phyloP scores from a whole-genome alignment of 768 basidiomycete species.

The Tylopilus plumbeoviolaceoides region DNA sequence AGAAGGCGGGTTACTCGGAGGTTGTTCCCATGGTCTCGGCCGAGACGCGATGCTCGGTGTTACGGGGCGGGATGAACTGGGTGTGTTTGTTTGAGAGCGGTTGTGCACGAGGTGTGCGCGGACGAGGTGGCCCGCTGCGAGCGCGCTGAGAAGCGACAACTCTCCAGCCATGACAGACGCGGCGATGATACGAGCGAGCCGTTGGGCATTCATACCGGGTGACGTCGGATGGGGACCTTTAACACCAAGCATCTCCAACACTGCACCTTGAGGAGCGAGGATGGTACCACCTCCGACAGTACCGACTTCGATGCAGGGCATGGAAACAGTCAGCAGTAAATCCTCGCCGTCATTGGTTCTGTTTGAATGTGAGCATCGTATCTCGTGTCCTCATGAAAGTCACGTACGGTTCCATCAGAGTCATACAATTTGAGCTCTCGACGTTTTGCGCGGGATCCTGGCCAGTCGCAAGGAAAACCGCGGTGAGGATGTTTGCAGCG shows the following conservation, averaged over 20 bases:
- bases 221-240: slow-evolving; percentile 82
- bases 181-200: slow-evolving; percentile 84
- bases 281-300: slow-evolving; percentile 97
- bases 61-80: slow-evolving; percentile 55
- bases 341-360: slow-evolving; percentile 89
- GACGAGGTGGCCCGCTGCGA: slow-evolving; percentile 94
- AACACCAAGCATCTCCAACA: slow-evolving; percentile 92
- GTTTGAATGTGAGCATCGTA: slow-evolving; percentile 2
- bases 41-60: slow-evolving; percentile 45
- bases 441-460: slow-evolving; percentile 99
- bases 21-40: slow-evolving; percentile 24
- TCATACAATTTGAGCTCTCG: slow-evolving; percentile 97
- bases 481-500: slow-evolving; percentile 95
- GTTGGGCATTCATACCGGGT: slow-evolving; percentile 88
- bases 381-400: slow-evolving; percentile 1
- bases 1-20: slow-evolving; percentile 6
- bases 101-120: slow-evolving; percentile 93
- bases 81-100: slow-evolving; percentile 77
- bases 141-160: slow-evolving; percentile 83
- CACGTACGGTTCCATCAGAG: slow-evolving; percentile 93
- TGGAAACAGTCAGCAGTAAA: slow-evolving; percentile 87
- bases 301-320: slow-evolving; percentile 99
- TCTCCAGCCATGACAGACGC: slow-evolving; percentile 98
- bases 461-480: slow-evolving; percentile 92
- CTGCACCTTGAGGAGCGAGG: slow-evolving; percentile 82